A percentile compares a stretch with the other conserved stretches of the same genome.
These are phyloP conservation scores for Phytophthora aleatoria DNA, from an alignment of 352 stramenopile genomes.

Conservation along the genomic window DNA sequence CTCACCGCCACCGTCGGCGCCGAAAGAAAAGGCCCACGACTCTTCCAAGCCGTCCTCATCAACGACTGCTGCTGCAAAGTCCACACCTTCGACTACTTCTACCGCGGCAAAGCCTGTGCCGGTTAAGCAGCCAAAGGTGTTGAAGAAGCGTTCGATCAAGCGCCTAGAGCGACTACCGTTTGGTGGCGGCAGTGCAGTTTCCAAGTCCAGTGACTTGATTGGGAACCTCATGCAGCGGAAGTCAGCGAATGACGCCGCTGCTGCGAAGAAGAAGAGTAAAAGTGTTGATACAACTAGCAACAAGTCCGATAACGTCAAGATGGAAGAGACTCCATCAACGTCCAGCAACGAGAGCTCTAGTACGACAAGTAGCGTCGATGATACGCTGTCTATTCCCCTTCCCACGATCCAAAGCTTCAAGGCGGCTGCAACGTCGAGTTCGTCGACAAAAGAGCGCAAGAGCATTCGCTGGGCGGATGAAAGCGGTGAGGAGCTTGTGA, in stretches of 20 bases:
- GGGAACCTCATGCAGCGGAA: constrained; percentile 86
- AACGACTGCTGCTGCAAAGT: constrained; percentile 22
- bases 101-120: constrained; percentile 18
- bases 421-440: constrained; percentile 38
- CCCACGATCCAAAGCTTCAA: constrained; percentile 89
- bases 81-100: constrained; percentile 21
- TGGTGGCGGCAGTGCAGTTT: constrained; percentile 54
- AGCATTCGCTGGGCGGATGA: constrained; percentile 87
- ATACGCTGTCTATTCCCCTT: constrained; percentile 54
- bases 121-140: constrained; percentile 43
- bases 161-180: constrained; percentile 74
- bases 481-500: constrained; percentile 72
- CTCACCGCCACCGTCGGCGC: constrained; percentile 25
- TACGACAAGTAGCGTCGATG: constrained; percentile 35
- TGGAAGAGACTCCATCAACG: constrained; percentile 18
- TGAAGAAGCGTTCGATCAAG: constrained; percentile 81
- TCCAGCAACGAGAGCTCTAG: constrained; percentile 26
- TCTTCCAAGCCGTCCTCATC: constrained; percentile 19
- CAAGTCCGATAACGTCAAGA: constrained; percentile 19
- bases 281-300: constrained; percentile 15
- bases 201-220: constrained; percentile 82
- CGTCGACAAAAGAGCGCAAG: constrained; percentile 46
- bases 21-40: constrained; percentile 21
- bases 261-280: constrained; percentile 43
- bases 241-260: constrained; percentile 67